These are phyloP conservation scores for Thoreauomyces humboldtii DNA, from an alignment of 192 early-diverging fungal species.

Conservation along the genomic window DNA sequence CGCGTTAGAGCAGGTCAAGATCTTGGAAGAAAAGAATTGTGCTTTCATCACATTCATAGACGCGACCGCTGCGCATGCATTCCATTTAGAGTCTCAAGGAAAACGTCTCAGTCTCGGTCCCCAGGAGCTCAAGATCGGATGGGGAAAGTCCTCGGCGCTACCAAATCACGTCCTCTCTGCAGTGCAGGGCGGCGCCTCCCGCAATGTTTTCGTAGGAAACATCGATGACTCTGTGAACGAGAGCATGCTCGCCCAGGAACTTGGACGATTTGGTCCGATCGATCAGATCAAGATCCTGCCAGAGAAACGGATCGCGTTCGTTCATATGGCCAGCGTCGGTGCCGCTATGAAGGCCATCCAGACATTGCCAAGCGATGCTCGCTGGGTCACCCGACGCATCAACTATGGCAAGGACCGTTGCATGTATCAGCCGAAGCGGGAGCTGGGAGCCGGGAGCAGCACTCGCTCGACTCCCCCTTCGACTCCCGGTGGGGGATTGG, in stretches of 20 bases:
- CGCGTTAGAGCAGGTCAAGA: conserved; percentile 64
- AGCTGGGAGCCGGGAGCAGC: not conserved
- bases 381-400: conserved; percentile 59
- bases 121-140: conserved; percentile 70
- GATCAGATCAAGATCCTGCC: conserved; percentile 68
- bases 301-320: conserved; percentile 81
- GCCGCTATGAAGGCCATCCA: conserved; percentile 75
- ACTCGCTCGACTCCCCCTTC: conserved; percentile 2
- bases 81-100: conserved; percentile 54
- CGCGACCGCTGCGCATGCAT: conserved; percentile 55
- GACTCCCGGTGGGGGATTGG: conserved; percentile 5
- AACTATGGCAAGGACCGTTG: conserved; percentile 87
- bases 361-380: conserved; percentile 51
- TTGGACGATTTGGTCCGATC: conserved; percentile 67
- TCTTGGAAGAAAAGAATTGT: conserved; percentile 75
- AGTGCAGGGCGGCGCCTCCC: conserved; percentile 65
- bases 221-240: conserved; percentile 65
- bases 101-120: conserved; percentile 53
- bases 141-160: conserved; percentile 63
- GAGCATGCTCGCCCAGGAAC: conserved; percentile 49
- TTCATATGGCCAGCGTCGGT: conserved; percentile 70
- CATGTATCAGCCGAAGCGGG: conserved; percentile 41
- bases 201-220: conserved; percentile 81
- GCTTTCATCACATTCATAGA: conserved; percentile 82
- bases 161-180: conserved; percentile 56